Base-by-base conservation (phyloP, 768 basidiomycete species). In the Serendipita sp. region DNA sequence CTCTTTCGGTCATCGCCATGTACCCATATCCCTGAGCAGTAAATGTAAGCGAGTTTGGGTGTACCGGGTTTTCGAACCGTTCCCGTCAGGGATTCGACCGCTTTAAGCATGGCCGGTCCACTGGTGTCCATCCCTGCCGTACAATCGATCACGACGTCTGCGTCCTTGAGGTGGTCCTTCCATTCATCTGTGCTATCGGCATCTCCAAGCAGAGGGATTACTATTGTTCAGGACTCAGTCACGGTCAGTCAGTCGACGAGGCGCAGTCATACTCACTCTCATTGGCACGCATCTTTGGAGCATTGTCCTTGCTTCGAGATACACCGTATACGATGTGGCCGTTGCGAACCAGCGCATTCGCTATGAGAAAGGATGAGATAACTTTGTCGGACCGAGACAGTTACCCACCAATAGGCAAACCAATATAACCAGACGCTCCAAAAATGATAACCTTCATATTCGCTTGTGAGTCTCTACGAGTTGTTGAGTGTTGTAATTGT, bases 311-410 rank as follows among this genome's bases (percentile, higher is more conserved):
- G 0, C 77, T 77, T 44, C 80, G 76, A 0, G 78, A 78, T 38
- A 74, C 68, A n/a, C 79, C 79, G 64, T 78, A 79, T 1, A 80
- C 80, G 16, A 74, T 72, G 64, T 81, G 78, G 0, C 80, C 80
- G 0, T 75, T 76, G 30, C 79, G 76, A 7, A 74, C 72, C 44
- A 80, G 74, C 0, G 80, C 80, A 64, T 78, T 76, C 2, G 78
- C 56, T 60, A 60, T n/a, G 35, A 3, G 16, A 3, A 8, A 4
- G 32, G 35, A 28, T 60, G n/a, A 60, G 3, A 32, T 51, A 7
- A 51, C 44, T 10, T 30, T 28, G 15, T 54, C 52, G 15, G 52
- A 54, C 10, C 10, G 52, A n/a, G 8, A 13, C 44, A 45, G 44
- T 45, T 10, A 60, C 56, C 7, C 35, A 60, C 56, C 74, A 13